phyloP scores from a whole-genome alignment of 441 rosid species.

The Kokia cookei region DNA sequence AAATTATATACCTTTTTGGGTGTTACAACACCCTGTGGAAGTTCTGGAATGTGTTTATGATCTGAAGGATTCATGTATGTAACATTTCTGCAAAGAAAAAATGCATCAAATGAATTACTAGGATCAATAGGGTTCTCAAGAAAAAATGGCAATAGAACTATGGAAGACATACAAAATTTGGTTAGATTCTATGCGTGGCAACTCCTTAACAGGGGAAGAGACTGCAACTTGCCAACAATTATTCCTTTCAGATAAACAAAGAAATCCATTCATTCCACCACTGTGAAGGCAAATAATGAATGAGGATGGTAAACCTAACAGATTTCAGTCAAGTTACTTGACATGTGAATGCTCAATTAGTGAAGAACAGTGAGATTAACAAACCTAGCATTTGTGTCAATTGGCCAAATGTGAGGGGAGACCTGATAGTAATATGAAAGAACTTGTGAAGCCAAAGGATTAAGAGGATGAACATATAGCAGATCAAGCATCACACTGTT shows the following conservation, averaged over 20 bases:
- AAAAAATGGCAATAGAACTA: constrained; percentile 4
- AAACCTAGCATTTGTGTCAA: constrained; percentile 65
- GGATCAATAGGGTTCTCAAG: constrained; percentile 10
- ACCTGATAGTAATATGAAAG: constrained; percentile 26
- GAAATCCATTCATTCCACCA: constrained; percentile 82
- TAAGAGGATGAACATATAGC: constrained; percentile 57
- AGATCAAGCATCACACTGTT: constrained; percentile 82
- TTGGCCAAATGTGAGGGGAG: constrained; percentile 25
- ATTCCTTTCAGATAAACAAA: constrained; percentile 70
- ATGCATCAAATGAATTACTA: background rate
- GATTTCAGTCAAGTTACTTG: background rate
- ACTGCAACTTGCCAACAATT: constrained; percentile 35
- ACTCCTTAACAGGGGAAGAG: constrained; percentile 64
- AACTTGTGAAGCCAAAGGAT: constrained; percentile 59
- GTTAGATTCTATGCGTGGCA: constrained; percentile 56
- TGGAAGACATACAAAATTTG: constrained; percentile 56
- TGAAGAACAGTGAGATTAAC: constrained; percentile 10
- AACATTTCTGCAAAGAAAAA: constrained; percentile 51
- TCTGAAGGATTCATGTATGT: constrained; percentile 53
- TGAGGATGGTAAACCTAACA: constrained; percentile 16
- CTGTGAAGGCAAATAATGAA: constrained; percentile 33
- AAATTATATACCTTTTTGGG: constrained; percentile 61
- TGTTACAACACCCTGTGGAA: constrained; percentile 56
- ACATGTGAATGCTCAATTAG: background rate
- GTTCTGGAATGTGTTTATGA: constrained; percentile 61